Evolutionary conservation across 371 early-diverging fungal species (phyloP), one percentile per base, ranked within the genome.

Genomic region (Chytridiales sp.): DNA sequence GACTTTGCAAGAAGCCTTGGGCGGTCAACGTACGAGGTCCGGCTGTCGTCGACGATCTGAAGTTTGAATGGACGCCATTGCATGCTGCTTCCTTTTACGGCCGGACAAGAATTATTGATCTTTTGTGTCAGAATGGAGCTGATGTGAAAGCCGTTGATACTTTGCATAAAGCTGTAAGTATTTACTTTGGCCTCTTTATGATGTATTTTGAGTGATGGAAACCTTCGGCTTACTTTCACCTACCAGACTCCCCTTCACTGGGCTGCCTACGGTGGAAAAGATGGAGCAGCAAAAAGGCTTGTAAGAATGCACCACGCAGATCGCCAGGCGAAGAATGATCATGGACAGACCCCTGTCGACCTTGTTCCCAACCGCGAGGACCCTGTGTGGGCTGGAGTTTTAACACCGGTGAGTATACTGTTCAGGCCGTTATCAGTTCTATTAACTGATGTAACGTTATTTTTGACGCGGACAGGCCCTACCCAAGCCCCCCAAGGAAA

Each of bases 1-100:
- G 21, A 21, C 15, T 44, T 15, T 39, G 65, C 8, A 34, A 31
- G 17, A 47, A 47, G 15, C n/a, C n/a, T n/a, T n/a, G n/a, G n/a
- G n/a, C n/a, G n/a, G n/a, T n/a, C n/a, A n/a, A n/a, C n/a, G n/a
- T n/a, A n/a, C n/a, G n/a, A n/a, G n/a, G n/a, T n/a, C n/a, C 57
- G 21, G 48, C 67, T 27, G 57, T 59, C 24, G 50, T 69, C 21
- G 66, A 86, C 69, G 84, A 83, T 36, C 81, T 82, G 36, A 70
- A 71, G 4, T 90, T 89, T 50, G 90, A 85, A 2, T 96, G 95
- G 95, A 76, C 82, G 0, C 87, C 90, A n/a, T 65, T 96, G 21
- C 95, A 95, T 58, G 89, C 91, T 1, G 94, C 94, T 0, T 78
- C 87, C 3, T 94, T 87, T 67, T 85, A 84, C 68, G 95, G 94